These are phyloP conservation scores for Lipomyces sp. DNA, from an alignment of 805 yeast species.

Conservation along the genomic window DNA sequence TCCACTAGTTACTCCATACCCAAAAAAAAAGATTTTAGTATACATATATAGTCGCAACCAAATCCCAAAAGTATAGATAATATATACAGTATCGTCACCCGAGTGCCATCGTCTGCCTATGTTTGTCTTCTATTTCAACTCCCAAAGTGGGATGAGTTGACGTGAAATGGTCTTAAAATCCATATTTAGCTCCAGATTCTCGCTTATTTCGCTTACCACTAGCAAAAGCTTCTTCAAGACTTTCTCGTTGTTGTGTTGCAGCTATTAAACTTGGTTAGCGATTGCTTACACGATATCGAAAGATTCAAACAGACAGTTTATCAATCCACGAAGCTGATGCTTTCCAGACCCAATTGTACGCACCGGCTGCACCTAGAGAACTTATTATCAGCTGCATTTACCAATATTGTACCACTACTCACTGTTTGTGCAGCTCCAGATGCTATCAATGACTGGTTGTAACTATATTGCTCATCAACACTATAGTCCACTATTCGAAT, in stretches of 20 bases:
- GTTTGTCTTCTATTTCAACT: neutral
- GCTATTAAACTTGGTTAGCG: slow-evolving; percentile 24
- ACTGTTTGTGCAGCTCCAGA: slow-evolving; percentile 46
- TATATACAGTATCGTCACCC: too few relatives aligned
- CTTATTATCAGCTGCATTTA: neutral
- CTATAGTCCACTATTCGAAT: slow-evolving; percentile 47
- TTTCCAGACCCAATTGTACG: slow-evolving; percentile 44
- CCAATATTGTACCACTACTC: slow-evolving; percentile 10
- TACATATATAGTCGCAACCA: neutral
- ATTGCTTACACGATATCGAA: neutral
- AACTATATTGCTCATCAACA: slow-evolving; percentile 49
- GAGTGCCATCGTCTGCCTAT: neutral
- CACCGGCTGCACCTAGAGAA: slow-evolving; percentile 39
- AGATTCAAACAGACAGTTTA: slow-evolving; percentile 28
- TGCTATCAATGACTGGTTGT: slow-evolving; percentile 44
- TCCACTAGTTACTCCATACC: neutral
- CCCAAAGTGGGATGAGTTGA: neutral
- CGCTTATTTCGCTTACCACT: slow-evolving; percentile 39
- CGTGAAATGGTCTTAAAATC: slow-evolving; percentile 36
- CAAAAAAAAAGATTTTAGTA: neutral
- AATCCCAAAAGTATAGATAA: neutral
- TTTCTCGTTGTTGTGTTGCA: slow-evolving; percentile 45
- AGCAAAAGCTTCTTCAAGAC: slow-evolving; percentile 44
- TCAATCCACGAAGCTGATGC: slow-evolving; percentile 44
- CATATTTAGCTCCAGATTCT: slow-evolving; percentile 43